These are phyloP conservation scores for Erodium moschatum DNA, from an alignment of 441 rosid species.

Conservation along the genomic window DNA sequence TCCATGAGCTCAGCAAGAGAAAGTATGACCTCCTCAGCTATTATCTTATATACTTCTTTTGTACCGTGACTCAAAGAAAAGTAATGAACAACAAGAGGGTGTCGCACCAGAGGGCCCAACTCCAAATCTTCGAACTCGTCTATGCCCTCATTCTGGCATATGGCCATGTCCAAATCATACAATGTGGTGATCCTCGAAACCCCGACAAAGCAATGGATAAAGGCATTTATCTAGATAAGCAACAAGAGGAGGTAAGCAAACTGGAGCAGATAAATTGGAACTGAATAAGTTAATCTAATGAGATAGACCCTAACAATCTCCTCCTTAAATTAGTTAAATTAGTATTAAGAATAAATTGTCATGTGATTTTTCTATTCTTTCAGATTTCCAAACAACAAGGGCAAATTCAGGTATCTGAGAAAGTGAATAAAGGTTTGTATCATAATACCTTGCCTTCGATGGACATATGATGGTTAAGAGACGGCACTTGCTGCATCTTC, in stretches of 20 bases:
- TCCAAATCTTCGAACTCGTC: conserved; percentile 59
- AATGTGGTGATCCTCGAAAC: conserved; percentile 64
- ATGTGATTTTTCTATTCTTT: no score
- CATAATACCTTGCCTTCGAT: conserved; percentile 62
- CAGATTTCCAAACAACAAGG: no score
- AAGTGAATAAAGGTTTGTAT: neutral
- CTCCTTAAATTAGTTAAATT: neutral
- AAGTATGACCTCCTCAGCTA: conserved; percentile 49
- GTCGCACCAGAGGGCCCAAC: conserved; percentile 71
- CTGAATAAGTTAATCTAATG: neutral
- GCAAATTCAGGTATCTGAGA: no score
- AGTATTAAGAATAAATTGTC: neutral
- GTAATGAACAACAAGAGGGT: conserved; percentile 66
- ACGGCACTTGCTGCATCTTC: conserved; percentile 61
- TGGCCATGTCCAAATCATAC: conserved; percentile 72
- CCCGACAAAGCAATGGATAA: conserved; percentile 80
- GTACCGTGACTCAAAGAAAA: conserved; percentile 42
- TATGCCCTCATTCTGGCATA: conserved; percentile 70
- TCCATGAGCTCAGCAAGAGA: conserved; percentile 45
- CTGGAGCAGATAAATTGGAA: conserved; percentile 10
- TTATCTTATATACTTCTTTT: conserved; percentile 44
- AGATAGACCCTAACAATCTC: neutral
- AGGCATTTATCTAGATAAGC: conserved; percentile 66
- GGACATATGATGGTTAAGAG: conserved; percentile 52
- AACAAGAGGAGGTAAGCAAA: neutral